Percentiles rank a stretch among this genome's conserved stretches.
Conservation (phyloP, 495 filamentous ascomycete genomes). For the Tuber brumale region DNA sequence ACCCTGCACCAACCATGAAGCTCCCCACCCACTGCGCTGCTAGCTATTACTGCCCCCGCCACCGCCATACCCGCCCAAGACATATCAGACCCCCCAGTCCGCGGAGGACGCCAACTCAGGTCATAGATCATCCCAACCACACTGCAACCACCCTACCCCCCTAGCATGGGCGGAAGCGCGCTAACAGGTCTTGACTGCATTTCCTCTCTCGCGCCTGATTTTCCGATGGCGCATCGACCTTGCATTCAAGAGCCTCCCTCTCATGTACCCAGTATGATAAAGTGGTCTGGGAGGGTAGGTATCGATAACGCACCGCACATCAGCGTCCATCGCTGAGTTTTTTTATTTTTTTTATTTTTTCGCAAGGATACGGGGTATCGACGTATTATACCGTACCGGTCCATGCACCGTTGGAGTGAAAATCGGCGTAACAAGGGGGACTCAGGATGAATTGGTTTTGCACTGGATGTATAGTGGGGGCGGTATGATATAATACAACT, state of each 20-base stretch:
- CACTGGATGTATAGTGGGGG: too few relatives aligned
- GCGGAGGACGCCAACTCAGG: not conserved
- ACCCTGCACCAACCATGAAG: not conserved
- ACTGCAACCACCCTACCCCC: not conserved
- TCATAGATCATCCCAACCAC: not conserved
- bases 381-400: too few relatives aligned
- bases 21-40: not conserved
- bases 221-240: not conserved
- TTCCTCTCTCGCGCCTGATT: not conserved
- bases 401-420: not conserved
- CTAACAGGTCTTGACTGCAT: not conserved
- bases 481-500: too few relatives aligned
- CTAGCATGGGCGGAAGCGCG: not conserved
- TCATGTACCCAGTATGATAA: not conserved
- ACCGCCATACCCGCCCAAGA: not conserved
- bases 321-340: too few relatives aligned
- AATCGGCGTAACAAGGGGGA: not conserved
- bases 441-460: not conserved
- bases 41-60: not conserved
- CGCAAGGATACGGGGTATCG: not conserved
- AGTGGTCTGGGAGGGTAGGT: not conserved
- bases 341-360: not conserved
- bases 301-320: not conserved
- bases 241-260: not conserved
- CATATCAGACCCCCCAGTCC: not conserved